Percentiles rank a stretch among this genome's conserved stretches.
phyloP scores from a whole-genome alignment of 2,329 filamentous ascomycete genomes.

The Zasmidium angulare region DNA sequence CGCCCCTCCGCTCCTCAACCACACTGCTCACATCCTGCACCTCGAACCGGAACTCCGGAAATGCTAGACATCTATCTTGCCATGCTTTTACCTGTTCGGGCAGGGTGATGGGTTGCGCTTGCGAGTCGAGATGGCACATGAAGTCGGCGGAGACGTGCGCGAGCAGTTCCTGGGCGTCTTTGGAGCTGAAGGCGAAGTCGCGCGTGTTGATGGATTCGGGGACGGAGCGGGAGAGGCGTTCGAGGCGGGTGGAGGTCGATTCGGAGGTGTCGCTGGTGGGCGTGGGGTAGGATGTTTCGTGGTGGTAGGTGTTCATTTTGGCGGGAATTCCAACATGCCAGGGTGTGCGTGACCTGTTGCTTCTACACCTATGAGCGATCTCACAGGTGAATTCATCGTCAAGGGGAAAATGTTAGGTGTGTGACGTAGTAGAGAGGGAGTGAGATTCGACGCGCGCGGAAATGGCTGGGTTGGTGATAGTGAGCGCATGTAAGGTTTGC shows the following conservation, averaged over 20 bases:
- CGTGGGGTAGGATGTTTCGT: background rate
- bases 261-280: background rate
- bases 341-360: no score
- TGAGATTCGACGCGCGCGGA: background rate
- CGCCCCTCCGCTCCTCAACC: background rate
- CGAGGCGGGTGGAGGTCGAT: background rate
- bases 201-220: slow-evolving; percentile 1
- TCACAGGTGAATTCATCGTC: background rate
- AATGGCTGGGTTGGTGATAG: background rate
- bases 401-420: background rate
- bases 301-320: background rate
- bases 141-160: slow-evolving; percentile 1
- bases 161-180: background rate
- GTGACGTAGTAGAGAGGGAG: background rate
- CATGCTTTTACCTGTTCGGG: background rate
- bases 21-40: background rate
- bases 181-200: slow-evolving; percentile 1
- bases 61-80: background rate
- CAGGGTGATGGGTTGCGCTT: background rate
- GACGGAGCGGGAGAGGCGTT: background rate
- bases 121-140: slow-evolving; percentile 3
- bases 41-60: slow-evolving; percentile 3
- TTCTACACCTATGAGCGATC: no score
- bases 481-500: background rate
- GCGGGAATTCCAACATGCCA: background rate